These are phyloP conservation scores for Amphibolis antarctica DNA, from an alignment of 106 monocot species.

Conservation along the genomic window DNA sequence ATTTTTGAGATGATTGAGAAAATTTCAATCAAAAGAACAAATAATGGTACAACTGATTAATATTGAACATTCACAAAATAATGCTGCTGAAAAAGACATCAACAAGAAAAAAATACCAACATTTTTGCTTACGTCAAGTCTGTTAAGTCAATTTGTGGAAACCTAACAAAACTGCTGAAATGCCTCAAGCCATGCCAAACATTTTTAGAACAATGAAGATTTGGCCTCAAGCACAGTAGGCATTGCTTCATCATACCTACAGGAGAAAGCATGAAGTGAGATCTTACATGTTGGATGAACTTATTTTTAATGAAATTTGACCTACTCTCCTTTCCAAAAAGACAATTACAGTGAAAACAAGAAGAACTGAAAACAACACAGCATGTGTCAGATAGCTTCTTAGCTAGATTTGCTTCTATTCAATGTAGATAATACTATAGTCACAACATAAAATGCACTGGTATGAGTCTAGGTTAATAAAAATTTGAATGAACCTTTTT, in stretches of 20 bases:
- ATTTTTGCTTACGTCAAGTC: slow-evolving; percentile 72
- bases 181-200: slow-evolving; percentile 20
- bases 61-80: not conserved
- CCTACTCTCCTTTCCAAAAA: too few relatives aligned
- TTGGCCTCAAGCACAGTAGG: slow-evolving; percentile 4
- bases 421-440: too few relatives aligned
- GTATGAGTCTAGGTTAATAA: too few relatives aligned
- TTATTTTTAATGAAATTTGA: too few relatives aligned
- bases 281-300: too few relatives aligned
- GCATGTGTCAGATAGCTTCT: too few relatives aligned
- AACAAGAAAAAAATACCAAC: not conserved
- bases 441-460: too few relatives aligned
- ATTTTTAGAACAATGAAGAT: slow-evolving; percentile 2
- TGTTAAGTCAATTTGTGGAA: slow-evolving; percentile 50
- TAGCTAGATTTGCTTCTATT: too few relatives aligned
- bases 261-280: not conserved
- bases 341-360: too few relatives aligned
- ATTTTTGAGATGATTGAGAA: too few relatives aligned
- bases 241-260: not conserved
- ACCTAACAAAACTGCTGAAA: slow-evolving; percentile 23
- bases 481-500: too few relatives aligned
- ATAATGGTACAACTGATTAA: not conserved
- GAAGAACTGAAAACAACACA: too few relatives aligned
- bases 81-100: not conserved
- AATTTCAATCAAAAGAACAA: not conserved